phyloP scores from a whole-genome alignment of 768 basidiomycete species.

The Boletus rufocinnamomeus region DNA sequence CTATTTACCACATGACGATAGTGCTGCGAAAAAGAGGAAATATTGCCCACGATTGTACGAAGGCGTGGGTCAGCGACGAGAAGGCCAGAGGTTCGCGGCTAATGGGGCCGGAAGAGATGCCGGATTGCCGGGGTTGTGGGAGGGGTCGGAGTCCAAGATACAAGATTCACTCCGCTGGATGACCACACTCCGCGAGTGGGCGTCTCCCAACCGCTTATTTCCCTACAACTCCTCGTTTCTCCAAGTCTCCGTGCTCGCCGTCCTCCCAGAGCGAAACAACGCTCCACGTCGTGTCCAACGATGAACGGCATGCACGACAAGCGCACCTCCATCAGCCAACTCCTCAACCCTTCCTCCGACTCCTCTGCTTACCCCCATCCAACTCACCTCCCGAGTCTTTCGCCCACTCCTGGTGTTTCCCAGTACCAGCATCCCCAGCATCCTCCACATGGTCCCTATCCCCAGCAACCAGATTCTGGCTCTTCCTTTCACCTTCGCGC shows the following conservation, averaged over 20 bases:
- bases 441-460: slow-evolving; percentile 30
- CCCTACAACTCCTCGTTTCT: slow-evolving; percentile 27
- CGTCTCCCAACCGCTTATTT: slow-evolving; percentile 35
- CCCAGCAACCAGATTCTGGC: slow-evolving; percentile 31
- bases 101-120: slow-evolving; percentile 25
- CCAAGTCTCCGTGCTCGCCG: slow-evolving; percentile 11
- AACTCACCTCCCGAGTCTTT: slow-evolving; percentile 31
- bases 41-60: not conserved
- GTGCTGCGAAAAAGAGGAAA: not conserved
- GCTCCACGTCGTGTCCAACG: slow-evolving; percentile 27
- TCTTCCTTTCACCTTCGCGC: slow-evolving; percentile 58
- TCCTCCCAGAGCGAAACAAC: slow-evolving; percentile 13
- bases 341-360: slow-evolving; percentile 50
- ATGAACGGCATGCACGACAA: slow-evolving; percentile 50
- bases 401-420: slow-evolving; percentile 26
- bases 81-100: slow-evolving; percentile 32
- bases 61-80: not conserved
- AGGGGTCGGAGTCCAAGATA: slow-evolving; percentile 34
- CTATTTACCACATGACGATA: slow-evolving; percentile 9
- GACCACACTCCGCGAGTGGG: slow-evolving; percentile 35
- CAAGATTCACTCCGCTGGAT: slow-evolving; percentile 30
- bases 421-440: slow-evolving; percentile 33
- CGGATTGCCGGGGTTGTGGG: slow-evolving; percentile 22
- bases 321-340: slow-evolving; percentile 52
- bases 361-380: slow-evolving; percentile 37